A percentile compares a stretch with the other conserved stretches of the same genome.
Evolutionary conservation across 306 rosid genomes (phyloP).

Genomic region (Mucuna pruriens): DNA sequence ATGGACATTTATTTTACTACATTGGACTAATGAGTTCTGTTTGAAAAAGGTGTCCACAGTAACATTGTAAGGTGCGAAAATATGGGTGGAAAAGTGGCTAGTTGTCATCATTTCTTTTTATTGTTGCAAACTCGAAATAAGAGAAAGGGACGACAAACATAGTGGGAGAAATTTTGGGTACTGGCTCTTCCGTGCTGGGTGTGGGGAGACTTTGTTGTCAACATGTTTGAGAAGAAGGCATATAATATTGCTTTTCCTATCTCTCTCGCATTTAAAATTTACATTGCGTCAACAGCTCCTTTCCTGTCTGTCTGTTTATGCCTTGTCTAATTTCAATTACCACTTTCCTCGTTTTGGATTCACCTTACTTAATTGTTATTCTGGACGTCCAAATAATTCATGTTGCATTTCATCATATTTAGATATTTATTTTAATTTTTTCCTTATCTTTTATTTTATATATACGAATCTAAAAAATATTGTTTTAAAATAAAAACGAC

Average conservation of each 20-base stretch:
- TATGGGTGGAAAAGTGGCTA: constrained; percentile 49
- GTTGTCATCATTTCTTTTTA: constrained; percentile 60
- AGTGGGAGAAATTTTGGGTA: constrained; percentile 49
- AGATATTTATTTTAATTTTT: not conserved
- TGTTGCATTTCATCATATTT: not conserved
- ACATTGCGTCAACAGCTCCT: not conserved
- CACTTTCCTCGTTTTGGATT: constrained; percentile 16
- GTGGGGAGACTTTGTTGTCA: constrained; percentile 27
- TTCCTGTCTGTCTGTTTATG: constrained; percentile 8
- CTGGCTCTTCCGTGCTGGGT: not conserved
- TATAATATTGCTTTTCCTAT: constrained; percentile 24
- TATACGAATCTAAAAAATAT: not conserved
- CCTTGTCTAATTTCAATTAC: not conserved
- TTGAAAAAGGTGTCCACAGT: constrained; percentile 52
- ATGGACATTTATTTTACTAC: constrained; percentile 20
- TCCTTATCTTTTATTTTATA: not conserved
- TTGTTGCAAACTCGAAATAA: constrained; percentile 56
- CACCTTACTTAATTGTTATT: not conserved
- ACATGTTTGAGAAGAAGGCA: constrained; percentile 53
- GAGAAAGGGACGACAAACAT: constrained; percentile 47
- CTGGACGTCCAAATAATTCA: not conserved
- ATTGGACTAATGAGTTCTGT: constrained; percentile 29
- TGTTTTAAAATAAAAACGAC: not conserved
- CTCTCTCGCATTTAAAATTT: constrained; percentile 35
- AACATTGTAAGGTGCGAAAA: constrained; percentile 50